These are phyloP conservation scores for Trifolium repens DNA, from an alignment of 306 rosid species.

Conservation along the genomic window DNA sequence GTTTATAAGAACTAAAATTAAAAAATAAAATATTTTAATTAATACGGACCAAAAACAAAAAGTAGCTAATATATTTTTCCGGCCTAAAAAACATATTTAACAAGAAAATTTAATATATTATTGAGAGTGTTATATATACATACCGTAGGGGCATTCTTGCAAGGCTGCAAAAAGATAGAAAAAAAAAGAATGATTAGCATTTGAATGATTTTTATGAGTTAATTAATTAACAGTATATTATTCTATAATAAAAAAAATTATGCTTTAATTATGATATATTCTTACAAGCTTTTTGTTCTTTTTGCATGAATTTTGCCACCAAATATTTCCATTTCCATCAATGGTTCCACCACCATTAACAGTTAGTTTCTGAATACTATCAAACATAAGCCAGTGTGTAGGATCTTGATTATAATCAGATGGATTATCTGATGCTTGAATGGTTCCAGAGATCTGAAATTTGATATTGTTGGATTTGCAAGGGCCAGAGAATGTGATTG, in stretches of 20 bases:
- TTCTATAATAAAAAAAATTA: not conserved
- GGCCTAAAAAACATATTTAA: too few species aligned
- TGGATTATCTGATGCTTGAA: conserved; percentile 58
- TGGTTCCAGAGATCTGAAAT: conserved; percentile 58
- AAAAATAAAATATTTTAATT: too few species aligned
- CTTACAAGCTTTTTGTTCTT: conserved; percentile 27
- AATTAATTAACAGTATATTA: not conserved
- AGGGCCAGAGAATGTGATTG: conserved; percentile 66
- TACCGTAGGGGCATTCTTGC: conserved; percentile 88
- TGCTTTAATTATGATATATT: not conserved
- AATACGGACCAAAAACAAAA: too few species aligned
- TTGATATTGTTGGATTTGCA: conserved; percentile 55
- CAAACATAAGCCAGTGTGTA: conserved; percentile 60
- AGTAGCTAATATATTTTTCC: too few species aligned
- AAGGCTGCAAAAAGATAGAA: conserved; percentile 63
- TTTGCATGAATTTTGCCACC: conserved; percentile 88
- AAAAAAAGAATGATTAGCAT: conserved; percentile 27
- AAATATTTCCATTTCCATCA: conserved; percentile 68
- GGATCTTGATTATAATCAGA: conserved; percentile 52
- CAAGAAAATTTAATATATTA: not conserved
- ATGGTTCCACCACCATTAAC: conserved; percentile 76
- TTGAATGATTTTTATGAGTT: not conserved
- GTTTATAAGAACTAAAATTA: too few species aligned
- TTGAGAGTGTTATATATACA: not conserved
- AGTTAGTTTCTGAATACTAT: conserved; percentile 45